Evolutionary conservation across 2,329 filamentous ascomycete species (phyloP), one percentile per base, ranked within the genome.

Genomic region (Mycosphaerelloides madeirae): DNA sequence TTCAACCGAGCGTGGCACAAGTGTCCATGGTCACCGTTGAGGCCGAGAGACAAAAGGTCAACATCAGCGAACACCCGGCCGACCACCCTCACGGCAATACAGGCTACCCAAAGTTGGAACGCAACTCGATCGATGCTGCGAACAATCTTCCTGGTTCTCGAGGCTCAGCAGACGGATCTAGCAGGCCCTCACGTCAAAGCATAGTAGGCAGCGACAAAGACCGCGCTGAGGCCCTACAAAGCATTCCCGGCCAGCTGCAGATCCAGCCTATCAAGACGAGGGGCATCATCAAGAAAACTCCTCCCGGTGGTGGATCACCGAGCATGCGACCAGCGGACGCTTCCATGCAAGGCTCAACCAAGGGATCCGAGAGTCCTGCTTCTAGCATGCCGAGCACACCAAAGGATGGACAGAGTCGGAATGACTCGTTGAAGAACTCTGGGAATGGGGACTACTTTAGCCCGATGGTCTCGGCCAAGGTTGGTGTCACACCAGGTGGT

Each of bases 11-110:
- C 59, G 78, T 86, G 49, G 86, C 87, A n/a, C 79, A 89, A 50
- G 86, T 98, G 1, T 95, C 93, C 0, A 94, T 95, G 81, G 85
- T 98, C 40, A 97, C 87, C 7, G 89, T 93, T 3, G 93, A 98
- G 68, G 93, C 91, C 1, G 91, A 97, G 68, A 79, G 88, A 41
- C 87, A 94, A 56, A 83, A 74, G 50, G 83, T 93, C 46, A 89
- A 93, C 55, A 83, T 89, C 35, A 88, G 85, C 46, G 74, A 77
- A 1, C 78, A 87, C 50, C 80, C 83, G 1, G 76, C 81, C 51
- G 78, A 84, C 3, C 80, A 86, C 44, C 72, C 72, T 38, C 81
- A 80, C 34, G 85, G 85, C 18, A 85, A 81, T 32, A 90, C 86
- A 15, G 85, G 85, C 3, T 95, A 90, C 59, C 90, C 90, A 19